Evolutionary conservation across 163 green algal genomes (phyloP).

Genomic region (Smithsoniella earleae): DNA sequence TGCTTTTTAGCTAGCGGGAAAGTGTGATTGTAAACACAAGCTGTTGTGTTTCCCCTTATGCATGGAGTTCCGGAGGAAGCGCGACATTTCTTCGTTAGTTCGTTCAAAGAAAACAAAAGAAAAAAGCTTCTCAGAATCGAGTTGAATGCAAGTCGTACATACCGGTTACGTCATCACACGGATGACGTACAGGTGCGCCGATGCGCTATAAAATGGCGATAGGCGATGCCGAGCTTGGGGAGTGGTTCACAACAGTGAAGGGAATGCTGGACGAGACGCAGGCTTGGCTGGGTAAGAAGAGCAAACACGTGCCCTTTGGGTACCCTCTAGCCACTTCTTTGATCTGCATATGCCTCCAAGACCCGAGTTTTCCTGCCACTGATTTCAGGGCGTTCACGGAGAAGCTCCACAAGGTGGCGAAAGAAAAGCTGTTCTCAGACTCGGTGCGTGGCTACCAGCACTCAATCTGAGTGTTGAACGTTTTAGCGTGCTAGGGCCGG

Average conservation of each 20-base stretch:
- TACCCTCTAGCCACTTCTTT: neutral
- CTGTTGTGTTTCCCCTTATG: no score
- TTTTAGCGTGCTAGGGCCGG: no score
- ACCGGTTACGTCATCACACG: no score
- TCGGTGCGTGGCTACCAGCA: neutral
- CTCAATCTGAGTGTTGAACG: no score
- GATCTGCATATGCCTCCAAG: neutral
- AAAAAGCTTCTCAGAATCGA: no score
- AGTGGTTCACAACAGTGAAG: neutral
- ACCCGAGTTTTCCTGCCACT: neutral
- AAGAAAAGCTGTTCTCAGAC: constrained; percentile 7
- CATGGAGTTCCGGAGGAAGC: no score
- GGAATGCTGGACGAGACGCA: neutral
- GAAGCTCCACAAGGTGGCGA: constrained; percentile 13
- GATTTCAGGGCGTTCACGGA: neutral
- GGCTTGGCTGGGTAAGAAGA: neutral
- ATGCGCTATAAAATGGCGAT: neutral
- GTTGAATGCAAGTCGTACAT: no score
- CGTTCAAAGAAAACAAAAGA: no score
- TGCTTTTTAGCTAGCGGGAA: no score
- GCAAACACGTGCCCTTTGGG: neutral
- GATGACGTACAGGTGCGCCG: neutral
- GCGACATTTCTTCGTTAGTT: no score
- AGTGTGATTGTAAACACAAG: no score
- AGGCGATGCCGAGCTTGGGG: neutral